Percentiles rank a stretch among this genome's conserved stretches.
Evolutionary conservation across 2,329 filamentous ascomycete species (phyloP).

Genomic region (Fusarium devonianum): DNA sequence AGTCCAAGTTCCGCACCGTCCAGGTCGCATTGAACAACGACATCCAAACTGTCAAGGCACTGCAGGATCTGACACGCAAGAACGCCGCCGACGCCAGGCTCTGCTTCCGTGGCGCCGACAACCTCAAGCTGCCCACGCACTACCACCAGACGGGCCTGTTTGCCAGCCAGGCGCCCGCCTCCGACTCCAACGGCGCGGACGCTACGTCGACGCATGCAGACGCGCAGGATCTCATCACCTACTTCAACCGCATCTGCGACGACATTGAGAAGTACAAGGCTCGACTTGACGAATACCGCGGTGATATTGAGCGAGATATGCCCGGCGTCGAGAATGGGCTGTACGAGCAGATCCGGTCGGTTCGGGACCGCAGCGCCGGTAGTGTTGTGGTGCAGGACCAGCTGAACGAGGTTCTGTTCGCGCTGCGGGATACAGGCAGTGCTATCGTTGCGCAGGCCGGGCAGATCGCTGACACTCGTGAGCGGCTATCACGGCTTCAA

Average conservation of each 20-base stretch:
- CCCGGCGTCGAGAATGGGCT: constrained; percentile 56
- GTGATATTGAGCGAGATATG: constrained; percentile 57
- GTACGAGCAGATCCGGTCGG: constrained; percentile 52
- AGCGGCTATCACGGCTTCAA: constrained; percentile 51
- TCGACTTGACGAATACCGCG: constrained; percentile 54
- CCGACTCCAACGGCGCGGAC: constrained; percentile 43
- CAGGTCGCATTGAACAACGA: constrained; percentile 61
- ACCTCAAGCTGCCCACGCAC: constrained; percentile 71
- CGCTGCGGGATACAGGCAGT: constrained; percentile 50
- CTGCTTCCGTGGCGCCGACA: constrained; percentile 76
- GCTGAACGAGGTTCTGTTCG: constrained; percentile 49
- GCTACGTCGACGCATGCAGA: constrained; percentile 48
- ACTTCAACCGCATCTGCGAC: constrained; percentile 54
- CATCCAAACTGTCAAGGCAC: constrained; percentile 67
- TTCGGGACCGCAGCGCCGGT: constrained; percentile 47
- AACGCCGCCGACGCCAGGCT: constrained; percentile 75
- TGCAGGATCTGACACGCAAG: constrained; percentile 65
- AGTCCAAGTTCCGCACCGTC: constrained; percentile 56
- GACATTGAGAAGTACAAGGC: constrained; percentile 54
- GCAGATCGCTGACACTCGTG: constrained; percentile 53
- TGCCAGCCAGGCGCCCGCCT: constrained; percentile 44
- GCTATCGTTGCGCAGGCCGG: constrained; percentile 53
- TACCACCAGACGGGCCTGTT: constrained; percentile 59
- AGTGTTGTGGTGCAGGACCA: constrained; percentile 47
- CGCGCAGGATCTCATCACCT: constrained; percentile 54